phyloP scores from a whole-genome alignment of 1,139 yeast species.

The Pichia sp. region DNA sequence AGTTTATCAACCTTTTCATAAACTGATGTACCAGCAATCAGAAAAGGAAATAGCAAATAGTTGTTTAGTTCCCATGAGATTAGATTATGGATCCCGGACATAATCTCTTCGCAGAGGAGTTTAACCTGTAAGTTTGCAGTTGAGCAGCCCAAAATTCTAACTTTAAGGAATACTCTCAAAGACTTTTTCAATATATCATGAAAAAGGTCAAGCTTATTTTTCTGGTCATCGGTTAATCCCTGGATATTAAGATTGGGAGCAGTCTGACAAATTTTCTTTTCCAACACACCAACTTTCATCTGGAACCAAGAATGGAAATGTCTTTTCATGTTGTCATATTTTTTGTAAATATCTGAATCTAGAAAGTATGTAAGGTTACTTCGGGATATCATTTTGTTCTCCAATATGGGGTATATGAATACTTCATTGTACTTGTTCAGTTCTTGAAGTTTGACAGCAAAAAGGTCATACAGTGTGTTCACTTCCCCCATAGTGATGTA shows the following conservation, averaged over 20 bases:
- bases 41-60: slow-evolving; percentile 21
- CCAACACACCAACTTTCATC: slow-evolving; percentile 10
- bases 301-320: slow-evolving; percentile 24
- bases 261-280: slow-evolving; percentile 11
- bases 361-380: slow-evolving; percentile 12
- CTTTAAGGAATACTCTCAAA: slow-evolving; percentile 18
- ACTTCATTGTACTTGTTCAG: slow-evolving; percentile 9
- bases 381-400: not conserved
- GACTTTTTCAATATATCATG: slow-evolving; percentile 22
- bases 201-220: slow-evolving; percentile 11
- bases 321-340: slow-evolving; percentile 18
- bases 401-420: slow-evolving; percentile 7
- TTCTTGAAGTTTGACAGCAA: slow-evolving; percentile 9
- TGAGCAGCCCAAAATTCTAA: slow-evolving; percentile 22
- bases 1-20: slow-evolving; percentile 21
- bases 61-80: slow-evolving; percentile 15
- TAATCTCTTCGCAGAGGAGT: slow-evolving; percentile 19
- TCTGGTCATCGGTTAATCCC: not conserved
- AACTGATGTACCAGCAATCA: slow-evolving; percentile 25
- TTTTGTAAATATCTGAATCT: slow-evolving; percentile 12
- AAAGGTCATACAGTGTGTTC: slow-evolving; percentile 22
- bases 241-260: not conserved
- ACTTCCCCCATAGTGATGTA: slow-evolving; percentile 21
- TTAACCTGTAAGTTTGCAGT: slow-evolving; percentile 21
- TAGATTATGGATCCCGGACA: slow-evolving; percentile 17